These are phyloP conservation scores for Boletus fagicola DNA, from an alignment of 768 basidiomycete genomes.

Conservation along the genomic window DNA sequence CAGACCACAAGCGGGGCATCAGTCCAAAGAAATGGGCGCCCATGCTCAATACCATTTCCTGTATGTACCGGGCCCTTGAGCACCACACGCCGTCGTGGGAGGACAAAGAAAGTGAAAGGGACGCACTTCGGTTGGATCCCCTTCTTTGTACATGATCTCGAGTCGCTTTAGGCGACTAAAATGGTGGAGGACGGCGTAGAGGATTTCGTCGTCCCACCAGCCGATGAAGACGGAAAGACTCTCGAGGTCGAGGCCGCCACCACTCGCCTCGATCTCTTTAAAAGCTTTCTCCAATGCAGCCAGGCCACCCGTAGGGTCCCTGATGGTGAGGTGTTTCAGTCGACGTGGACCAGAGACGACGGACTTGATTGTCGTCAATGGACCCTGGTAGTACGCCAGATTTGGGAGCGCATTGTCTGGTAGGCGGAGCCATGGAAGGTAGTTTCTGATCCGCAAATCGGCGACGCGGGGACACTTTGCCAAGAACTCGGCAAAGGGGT, in stretches of 20 bases:
- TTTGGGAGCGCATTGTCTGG: slow-evolving; percentile 21
- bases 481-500: slow-evolving; percentile 27
- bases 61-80: not conserved
- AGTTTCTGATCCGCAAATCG: slow-evolving; percentile 26
- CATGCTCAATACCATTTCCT: slow-evolving; percentile 42
- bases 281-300: slow-evolving; percentile 27
- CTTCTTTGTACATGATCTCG: slow-evolving; percentile 39
- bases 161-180: slow-evolving; percentile 38
- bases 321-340: slow-evolving; percentile 22
- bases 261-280: slow-evolving; percentile 23
- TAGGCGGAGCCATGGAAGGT: slow-evolving; percentile 27
- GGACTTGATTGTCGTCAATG: slow-evolving; percentile 28
- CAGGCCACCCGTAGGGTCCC: slow-evolving; percentile 24
- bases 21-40: slow-evolving; percentile 42
- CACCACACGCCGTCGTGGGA: too few species aligned
- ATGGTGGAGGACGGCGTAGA: slow-evolving; percentile 41
- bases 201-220: slow-evolving; percentile 47
- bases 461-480: slow-evolving; percentile 23
- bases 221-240: slow-evolving; percentile 35
- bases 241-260: slow-evolving; percentile 26
- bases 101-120: not conserved
- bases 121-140: slow-evolving; percentile 42
- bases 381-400: slow-evolving; percentile 22
- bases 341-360: slow-evolving; percentile 22
- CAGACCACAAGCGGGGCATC: slow-evolving; percentile 38